Evolutionary conservation across 768 basidiomycete genomes (phyloP).

Genomic region (Suillus cothurnatus): DNA sequence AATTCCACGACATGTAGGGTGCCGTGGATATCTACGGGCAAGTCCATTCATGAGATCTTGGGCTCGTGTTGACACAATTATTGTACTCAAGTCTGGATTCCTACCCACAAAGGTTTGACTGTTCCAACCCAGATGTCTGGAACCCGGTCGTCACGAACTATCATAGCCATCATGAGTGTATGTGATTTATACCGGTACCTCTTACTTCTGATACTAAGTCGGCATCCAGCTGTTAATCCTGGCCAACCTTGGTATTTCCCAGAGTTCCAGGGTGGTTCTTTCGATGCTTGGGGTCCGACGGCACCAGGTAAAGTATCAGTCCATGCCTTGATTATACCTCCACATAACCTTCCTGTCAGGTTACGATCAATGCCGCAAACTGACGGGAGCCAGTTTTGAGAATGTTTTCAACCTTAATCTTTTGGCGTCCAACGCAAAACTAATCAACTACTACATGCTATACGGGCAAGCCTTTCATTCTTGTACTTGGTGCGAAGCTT

Average conservation of each 20-base stretch:
- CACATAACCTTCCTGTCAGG: constrained; percentile 37
- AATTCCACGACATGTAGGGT: constrained; percentile 40
- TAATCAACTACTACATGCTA: constrained; percentile 86
- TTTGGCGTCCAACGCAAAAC: constrained; percentile 81
- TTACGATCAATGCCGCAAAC: constrained; percentile 60
- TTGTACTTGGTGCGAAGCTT: neutral
- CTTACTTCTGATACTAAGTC: constrained; percentile 1
- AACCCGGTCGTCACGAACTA: constrained; percentile 62
- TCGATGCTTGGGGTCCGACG: constrained; percentile 78
- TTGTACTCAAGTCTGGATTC: constrained; percentile 51
- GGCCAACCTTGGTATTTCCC: constrained; percentile 72
- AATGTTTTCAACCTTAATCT: constrained; percentile 79
- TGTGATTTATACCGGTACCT: constrained; percentile 26
- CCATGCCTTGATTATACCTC: neutral
- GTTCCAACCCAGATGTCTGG: constrained; percentile 73
- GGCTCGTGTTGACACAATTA: constrained; percentile 1
- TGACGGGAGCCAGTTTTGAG: constrained; percentile 75
- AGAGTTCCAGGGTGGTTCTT: constrained; percentile 76
- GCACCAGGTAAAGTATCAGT: constrained; percentile 53
- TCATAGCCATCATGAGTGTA: constrained; percentile 57
- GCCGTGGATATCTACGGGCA: constrained; percentile 80
- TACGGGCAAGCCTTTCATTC: constrained; percentile 53
- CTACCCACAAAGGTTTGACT: constrained; percentile 82
- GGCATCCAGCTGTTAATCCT: constrained; percentile 37
- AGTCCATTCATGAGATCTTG: neutral